phyloP scores from a whole-genome alignment of 805 yeast species.

The Saccharomycopsis fibuligera region DNA sequence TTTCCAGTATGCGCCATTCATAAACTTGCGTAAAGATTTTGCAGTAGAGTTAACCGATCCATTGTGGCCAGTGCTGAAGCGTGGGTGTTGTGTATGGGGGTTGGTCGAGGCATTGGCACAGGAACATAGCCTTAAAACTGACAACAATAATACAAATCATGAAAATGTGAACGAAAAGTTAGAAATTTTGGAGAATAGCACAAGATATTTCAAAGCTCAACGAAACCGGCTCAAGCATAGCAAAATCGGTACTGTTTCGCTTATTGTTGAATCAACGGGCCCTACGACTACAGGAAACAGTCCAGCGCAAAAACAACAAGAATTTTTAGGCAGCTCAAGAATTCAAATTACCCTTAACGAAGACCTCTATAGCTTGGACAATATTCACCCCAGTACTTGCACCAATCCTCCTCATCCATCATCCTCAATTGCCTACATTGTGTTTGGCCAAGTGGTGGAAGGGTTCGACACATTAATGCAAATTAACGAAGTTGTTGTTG shows the following conservation, averaged over 20 bases:
- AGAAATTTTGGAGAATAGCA: not conserved
- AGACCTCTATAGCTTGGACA: constrained; percentile 25
- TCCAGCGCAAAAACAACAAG: not conserved
- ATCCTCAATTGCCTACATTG: constrained; percentile 23
- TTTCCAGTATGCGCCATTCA: constrained; percentile 47
- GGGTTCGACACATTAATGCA: constrained; percentile 41
- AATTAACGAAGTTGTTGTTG: constrained; percentile 36
- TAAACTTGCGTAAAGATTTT: constrained; percentile 35
- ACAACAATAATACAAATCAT: constrained; percentile 13
- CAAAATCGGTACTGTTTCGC: constrained; percentile 32
- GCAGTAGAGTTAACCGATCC: constrained; percentile 45
- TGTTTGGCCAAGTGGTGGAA: constrained; percentile 49
- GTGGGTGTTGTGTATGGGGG: constrained; percentile 14
- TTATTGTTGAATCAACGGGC: constrained; percentile 21
- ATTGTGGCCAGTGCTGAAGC: constrained; percentile 30
- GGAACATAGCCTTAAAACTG: not conserved
- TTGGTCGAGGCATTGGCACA: not conserved
- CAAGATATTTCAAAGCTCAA: not conserved
- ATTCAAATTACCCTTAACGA: constrained; percentile 34
- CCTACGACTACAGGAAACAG: not conserved
- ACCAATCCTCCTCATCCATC: constrained; percentile 22
- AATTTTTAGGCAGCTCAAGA: constrained; percentile 30
- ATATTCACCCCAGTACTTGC: too few species aligned
- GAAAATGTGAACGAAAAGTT: constrained; percentile 21
- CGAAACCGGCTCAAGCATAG: constrained; percentile 25